Conservation (phyloP, 306 rosid species). For the Ormosia semicastrata region DNA sequence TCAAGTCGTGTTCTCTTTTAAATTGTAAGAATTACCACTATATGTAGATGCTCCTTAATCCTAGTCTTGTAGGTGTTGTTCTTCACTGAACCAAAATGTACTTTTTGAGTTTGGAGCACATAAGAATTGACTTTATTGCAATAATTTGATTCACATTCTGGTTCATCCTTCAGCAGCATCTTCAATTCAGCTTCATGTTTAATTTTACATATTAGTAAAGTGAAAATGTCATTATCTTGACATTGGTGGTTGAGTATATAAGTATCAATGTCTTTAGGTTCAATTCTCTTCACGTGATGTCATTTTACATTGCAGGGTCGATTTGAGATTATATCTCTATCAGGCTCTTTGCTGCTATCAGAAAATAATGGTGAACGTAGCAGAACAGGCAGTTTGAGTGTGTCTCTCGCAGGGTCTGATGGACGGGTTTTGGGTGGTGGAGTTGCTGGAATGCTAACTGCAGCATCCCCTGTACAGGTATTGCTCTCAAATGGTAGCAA, state of each 20-base stretch:
- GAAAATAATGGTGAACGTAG: slow-evolving; percentile 60
- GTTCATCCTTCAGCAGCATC: background rate
- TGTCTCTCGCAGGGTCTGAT: slow-evolving; percentile 78
- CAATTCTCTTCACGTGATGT: slow-evolving; percentile 4
- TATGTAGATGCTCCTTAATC: background rate
- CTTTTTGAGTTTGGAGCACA: background rate
- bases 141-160: background rate
- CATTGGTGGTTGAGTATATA: background rate
- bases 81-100: background rate
- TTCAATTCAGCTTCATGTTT: background rate
- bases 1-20: background rate
- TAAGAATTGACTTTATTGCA: background rate
- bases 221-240: background rate
- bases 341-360: slow-evolving; percentile 67
- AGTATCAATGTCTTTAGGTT: slow-evolving; percentile 16
- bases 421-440: slow-evolving; percentile 89
- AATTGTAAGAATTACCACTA: background rate
- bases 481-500: slow-evolving; percentile 17
- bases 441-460: slow-evolving; percentile 78
- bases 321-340: slow-evolving; percentile 69
- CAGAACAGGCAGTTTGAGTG: slow-evolving; percentile 61
- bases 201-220: background rate
- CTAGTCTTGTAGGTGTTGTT: background rate
- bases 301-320: slow-evolving; percentile 60
- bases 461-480: slow-evolving; percentile 87